phyloP scores from a whole-genome alignment of 225 moss, liverwort and hornwort species.

The Marchantia paleacea region DNA sequence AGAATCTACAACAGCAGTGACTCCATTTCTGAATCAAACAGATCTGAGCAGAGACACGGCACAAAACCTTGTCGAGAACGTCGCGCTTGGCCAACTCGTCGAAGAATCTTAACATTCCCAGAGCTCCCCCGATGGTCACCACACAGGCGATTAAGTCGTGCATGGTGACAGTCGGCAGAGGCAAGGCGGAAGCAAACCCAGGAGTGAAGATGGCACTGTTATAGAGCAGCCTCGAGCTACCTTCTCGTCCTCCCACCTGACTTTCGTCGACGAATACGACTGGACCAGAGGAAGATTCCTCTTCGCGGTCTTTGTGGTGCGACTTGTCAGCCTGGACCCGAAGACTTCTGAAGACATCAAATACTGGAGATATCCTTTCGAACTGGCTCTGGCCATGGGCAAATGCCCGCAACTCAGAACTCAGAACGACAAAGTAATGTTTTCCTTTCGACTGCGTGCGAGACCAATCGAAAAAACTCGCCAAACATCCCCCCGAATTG shows the following conservation, averaged over 20 bases:
- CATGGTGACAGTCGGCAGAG: slow-evolving; percentile 24
- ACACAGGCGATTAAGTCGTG: slow-evolving; percentile 52
- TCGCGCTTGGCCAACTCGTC: slow-evolving; percentile 74
- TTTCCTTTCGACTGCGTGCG: neutral
- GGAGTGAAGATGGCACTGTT: slow-evolving; percentile 38
- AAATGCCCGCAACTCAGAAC: neutral
- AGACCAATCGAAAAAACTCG: neutral
- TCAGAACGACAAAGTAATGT: neutral
- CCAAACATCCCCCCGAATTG: neutral
- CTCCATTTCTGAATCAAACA: neutral
- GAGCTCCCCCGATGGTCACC: slow-evolving; percentile 54
- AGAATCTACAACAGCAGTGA: no score
- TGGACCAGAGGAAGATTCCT: neutral
- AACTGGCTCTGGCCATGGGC: neutral
- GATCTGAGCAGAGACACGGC: neutral
- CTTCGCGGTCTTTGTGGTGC: neutral
- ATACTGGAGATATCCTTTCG: neutral
- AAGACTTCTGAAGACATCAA: neutral
- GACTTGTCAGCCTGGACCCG: neutral
- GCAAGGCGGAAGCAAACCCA: slow-evolving; percentile 28
- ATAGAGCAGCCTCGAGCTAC: slow-evolving; percentile 22
- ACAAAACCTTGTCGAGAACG: slow-evolving; percentile 56
- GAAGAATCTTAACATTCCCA: slow-evolving; percentile 61
- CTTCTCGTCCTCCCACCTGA: no score
- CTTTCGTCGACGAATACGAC: neutral